These are phyloP conservation scores for Panellus pusillus DNA, from an alignment of 768 basidiomycete species.

Conservation along the genomic window DNA sequence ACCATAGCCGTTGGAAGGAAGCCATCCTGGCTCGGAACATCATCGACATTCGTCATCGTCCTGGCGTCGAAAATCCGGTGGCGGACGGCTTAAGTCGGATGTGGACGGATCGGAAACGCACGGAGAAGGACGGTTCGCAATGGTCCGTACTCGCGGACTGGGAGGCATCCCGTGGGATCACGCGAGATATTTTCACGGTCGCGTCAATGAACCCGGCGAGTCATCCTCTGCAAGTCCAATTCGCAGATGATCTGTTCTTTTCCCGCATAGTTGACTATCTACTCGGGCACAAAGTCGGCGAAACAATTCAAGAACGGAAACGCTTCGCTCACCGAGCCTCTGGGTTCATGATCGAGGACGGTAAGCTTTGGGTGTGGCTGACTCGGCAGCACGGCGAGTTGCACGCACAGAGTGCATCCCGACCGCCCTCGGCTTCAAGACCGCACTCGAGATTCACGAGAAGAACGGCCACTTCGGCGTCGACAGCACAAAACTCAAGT, in stretches of 20 bases:
- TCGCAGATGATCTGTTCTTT: conserved; percentile 19
- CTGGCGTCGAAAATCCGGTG: no score
- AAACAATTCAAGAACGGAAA: conserved; percentile 3
- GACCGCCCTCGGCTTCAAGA: conserved; percentile 8
- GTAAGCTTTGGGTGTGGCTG: no score
- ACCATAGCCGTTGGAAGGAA: no score
- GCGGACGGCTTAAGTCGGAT: no score
- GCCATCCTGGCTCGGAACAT: conserved; percentile 26
- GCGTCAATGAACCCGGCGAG: no score
- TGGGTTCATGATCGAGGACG: no score
- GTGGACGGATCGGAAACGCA: conserved; percentile 11
- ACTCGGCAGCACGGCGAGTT: conserved; percentile 1
- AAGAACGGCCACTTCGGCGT: no score
- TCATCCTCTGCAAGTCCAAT: no score
- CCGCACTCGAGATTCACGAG: conserved; percentile 6
- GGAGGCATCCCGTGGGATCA: conserved; percentile 21
- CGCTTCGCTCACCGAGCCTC: conserved; percentile 1
- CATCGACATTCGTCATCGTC: conserved; percentile 22
- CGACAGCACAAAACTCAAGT: no score
- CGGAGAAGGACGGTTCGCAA: conserved; percentile 2
- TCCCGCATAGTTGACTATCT: conserved; percentile 10
- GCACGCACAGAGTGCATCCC: conserved; percentile 8
- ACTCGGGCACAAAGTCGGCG: conserved; percentile 12
- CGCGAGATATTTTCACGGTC: no score
- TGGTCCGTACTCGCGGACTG: conserved; percentile 31